These are phyloP conservation scores for Steccherinum ochraceum DNA, from an alignment of 768 basidiomycete genomes.

Conservation along the genomic window DNA sequence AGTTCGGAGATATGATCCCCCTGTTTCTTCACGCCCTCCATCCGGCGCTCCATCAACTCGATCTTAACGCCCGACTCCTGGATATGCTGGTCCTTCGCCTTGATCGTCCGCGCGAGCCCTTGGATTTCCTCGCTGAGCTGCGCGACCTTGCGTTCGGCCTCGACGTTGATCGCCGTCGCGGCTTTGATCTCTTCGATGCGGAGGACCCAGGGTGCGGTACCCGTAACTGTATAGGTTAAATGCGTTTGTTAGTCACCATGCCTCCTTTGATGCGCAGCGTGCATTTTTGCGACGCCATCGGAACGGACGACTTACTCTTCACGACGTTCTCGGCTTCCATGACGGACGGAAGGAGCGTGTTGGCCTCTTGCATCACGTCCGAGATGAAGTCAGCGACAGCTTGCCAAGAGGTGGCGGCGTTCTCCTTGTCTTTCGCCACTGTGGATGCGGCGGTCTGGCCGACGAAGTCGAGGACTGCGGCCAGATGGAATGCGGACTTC, in stretches of 20 bases:
- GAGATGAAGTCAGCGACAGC: constrained; percentile 64
- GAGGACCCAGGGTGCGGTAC: constrained; percentile 78
- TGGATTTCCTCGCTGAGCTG: constrained; percentile 89
- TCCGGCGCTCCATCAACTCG: constrained; percentile 88
- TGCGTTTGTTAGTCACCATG: neutral
- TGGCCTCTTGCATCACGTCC: constrained; percentile 66
- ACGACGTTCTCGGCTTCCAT: constrained; percentile 73
- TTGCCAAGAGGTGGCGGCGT: constrained; percentile 70
- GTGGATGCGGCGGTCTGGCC: constrained; percentile 68
- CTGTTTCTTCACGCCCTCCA: constrained; percentile 89
- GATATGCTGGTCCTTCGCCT: constrained; percentile 81
- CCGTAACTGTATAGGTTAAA: constrained; percentile 43
- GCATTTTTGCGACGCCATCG: constrained; percentile 1
- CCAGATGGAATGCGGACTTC: constrained; percentile 74
- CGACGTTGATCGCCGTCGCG: constrained; percentile 77
- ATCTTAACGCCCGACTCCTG: constrained; percentile 91
- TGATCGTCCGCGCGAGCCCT: constrained; percentile 76
- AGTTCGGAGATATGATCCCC: constrained; percentile 78
- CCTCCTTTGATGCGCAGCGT: too few species aligned
- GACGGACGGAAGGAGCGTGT: constrained; percentile 60
- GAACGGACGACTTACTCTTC: constrained; percentile 56
- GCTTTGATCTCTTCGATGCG: constrained; percentile 82
- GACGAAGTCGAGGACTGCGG: constrained; percentile 62
- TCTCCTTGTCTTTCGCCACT: constrained; percentile 60
- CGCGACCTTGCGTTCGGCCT: constrained; percentile 83